Conservation (phyloP, 2,329 filamentous ascomycete species). For the Bipolaris sorokiniana region DNA sequence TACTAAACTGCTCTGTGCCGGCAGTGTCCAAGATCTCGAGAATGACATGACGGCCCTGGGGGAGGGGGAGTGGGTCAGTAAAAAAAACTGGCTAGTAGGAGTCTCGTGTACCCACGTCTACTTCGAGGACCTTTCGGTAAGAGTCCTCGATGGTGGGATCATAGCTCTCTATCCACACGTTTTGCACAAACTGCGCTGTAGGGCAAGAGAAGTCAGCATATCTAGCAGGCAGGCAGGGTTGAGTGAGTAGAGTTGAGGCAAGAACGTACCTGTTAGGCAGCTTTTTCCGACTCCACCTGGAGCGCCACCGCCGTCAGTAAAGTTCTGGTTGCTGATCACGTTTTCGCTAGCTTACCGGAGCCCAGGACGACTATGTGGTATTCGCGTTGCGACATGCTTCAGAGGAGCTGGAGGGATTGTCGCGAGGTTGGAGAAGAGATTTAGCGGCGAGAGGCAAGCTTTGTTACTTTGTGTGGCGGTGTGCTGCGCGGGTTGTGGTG, state of each 20-base stretch:
- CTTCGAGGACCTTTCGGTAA: constrained; percentile 67
- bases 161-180: constrained; percentile 86
- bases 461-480: constrained; percentile 31
- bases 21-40: constrained; percentile 92
- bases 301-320: constrained; percentile 37
- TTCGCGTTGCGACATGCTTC: constrained; percentile 50
- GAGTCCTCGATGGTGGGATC: constrained; percentile 69
- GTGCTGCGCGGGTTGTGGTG: constrained; percentile 12
- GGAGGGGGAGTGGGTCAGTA: constrained; percentile 18
- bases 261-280: constrained; percentile 77
- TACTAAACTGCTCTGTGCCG: constrained; percentile 92
- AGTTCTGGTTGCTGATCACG: constrained; percentile 22
- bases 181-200: constrained; percentile 85
- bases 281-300: constrained; percentile 89
- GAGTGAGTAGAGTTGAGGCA: neutral
- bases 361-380: constrained; percentile 54
- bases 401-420: constrained; percentile 15
- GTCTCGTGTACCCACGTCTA: constrained; percentile 72
- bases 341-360: constrained; percentile 43
- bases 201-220: constrained; percentile 20
- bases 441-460: constrained; percentile 20
- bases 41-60: constrained; percentile 82
- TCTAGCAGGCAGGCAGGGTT: neutral
- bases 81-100: neutral
- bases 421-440: constrained; percentile 12